Percentiles rank a stretch among this genome's conserved stretches.
These are phyloP conservation scores for Stephania cephalantha DNA, from an alignment of 164 flowering plant genomes.

Conservation along the genomic window DNA sequence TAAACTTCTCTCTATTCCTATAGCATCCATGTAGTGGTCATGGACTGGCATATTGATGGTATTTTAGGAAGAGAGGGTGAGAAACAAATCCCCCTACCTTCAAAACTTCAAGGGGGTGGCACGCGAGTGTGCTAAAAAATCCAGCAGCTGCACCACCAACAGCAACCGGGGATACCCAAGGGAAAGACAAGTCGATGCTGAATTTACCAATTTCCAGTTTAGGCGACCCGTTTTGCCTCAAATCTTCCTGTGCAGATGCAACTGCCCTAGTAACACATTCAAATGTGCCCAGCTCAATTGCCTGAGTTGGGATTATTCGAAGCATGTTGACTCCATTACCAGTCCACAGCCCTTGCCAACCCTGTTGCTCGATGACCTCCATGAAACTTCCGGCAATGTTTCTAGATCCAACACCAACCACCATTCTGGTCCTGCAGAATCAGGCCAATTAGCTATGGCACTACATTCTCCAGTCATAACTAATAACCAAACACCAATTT, in stretches of 20 bases:
- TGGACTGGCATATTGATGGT: no score
- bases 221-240: slow-evolving; percentile 42
- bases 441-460: slow-evolving; percentile 1
- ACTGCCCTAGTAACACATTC: slow-evolving; percentile 86
- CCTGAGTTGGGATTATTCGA: slow-evolving; percentile 92
- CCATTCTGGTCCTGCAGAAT: slow-evolving; percentile 82
- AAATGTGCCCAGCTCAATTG: slow-evolving; percentile 89
- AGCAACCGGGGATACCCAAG: slow-evolving; percentile 92
- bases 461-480: background rate
- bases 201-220: slow-evolving; percentile 56
- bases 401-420: slow-evolving; percentile 90
- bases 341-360: slow-evolving; percentile 96
- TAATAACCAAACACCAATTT: background rate
- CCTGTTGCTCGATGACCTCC: slow-evolving; percentile 78
- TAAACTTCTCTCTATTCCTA: no score
- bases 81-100: slow-evolving; percentile 44
- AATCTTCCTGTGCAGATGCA: slow-evolving; percentile 67
- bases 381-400: slow-evolving; percentile 71
- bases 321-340: slow-evolving; percentile 89
- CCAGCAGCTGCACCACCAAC: slow-evolving; percentile 99
- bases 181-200: slow-evolving; percentile 46
- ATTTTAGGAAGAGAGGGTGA: background rate
- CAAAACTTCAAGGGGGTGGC: slow-evolving; percentile 96
- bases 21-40: background rate
- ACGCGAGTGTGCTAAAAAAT: slow-evolving; percentile 68